These are phyloP conservation scores for Kodamaea derodonti DNA, from an alignment of 1,139 yeast genomes.

Conservation along the genomic window DNA sequence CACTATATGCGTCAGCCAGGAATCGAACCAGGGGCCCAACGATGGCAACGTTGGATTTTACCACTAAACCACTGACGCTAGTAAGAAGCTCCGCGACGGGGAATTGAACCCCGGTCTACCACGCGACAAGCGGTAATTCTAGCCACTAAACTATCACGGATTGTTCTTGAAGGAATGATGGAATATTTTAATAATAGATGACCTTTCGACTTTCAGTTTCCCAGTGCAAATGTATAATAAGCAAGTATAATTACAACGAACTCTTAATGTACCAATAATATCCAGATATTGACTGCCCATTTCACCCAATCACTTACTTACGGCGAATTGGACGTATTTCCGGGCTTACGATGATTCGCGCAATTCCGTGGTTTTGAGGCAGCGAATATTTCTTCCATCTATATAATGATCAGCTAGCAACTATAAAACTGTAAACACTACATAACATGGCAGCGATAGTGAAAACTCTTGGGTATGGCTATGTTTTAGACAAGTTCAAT, in stretches of 20 bases:
- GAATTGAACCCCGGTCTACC: slow-evolving; percentile 71
- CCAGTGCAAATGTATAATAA: too few relatives aligned
- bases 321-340: too few relatives aligned
- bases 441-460: neutral
- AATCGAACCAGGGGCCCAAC: neutral
- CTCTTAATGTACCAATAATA: too few relatives aligned
- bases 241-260: too few relatives aligned
- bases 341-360: too few relatives aligned
- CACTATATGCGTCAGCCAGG: neutral
- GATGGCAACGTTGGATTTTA: neutral
- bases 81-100: slow-evolving; percentile 54
- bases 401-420: neutral
- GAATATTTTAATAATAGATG: too few relatives aligned
- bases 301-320: too few relatives aligned
- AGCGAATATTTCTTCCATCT: neutral
- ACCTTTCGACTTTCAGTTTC: too few relatives aligned
- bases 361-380: too few relatives aligned
- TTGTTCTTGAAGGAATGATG: too few relatives aligned
- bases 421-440: neutral
- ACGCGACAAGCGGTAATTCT: slow-evolving; percentile 52
- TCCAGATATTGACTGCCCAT: too few relatives aligned
- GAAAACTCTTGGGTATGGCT: slow-evolving; percentile 21
- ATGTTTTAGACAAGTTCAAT: slow-evolving; percentile 51
- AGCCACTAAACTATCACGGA: slow-evolving; percentile 49
- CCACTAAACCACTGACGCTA: neutral